Evolutionary conservation across 2,329 filamentous ascomycete genomes (phyloP).

Genomic region (Cladophialophora carrionii): DNA sequence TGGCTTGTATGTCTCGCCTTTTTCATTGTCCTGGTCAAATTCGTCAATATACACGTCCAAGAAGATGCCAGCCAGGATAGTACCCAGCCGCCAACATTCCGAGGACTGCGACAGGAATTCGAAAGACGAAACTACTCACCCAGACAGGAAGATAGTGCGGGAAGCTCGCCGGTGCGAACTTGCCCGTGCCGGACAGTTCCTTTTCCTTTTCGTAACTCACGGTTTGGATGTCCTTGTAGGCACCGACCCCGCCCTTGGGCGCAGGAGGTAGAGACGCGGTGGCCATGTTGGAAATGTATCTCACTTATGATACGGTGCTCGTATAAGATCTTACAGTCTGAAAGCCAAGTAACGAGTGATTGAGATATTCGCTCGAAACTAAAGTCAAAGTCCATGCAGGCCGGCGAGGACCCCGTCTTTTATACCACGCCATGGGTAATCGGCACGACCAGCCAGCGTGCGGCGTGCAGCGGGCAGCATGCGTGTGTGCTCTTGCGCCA

Average conservation of each 20-base stretch:
- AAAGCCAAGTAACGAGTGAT: not conserved
- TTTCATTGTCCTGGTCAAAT: not conserved
- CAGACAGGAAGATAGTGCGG: conserved; percentile 74
- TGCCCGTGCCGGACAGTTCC: conserved; percentile 58
- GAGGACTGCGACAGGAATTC: not conserved
- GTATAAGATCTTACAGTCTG: not conserved
- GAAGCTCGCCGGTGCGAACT: conserved; percentile 63
- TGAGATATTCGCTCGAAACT: not conserved
- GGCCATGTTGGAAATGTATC: conserved; percentile 13
- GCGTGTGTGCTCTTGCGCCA: not conserved
- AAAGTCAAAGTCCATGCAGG: not conserved
- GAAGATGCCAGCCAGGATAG: not conserved
- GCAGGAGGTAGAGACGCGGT: conserved; percentile 11
- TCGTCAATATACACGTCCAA: conserved; percentile 5
- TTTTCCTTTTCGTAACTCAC: conserved; percentile 49
- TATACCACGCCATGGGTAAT: conserved; percentile 14
- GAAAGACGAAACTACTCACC: conserved; percentile 46
- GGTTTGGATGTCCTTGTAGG: conserved; percentile 36
- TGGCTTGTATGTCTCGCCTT: conserved; percentile 58
- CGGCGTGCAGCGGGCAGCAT: not conserved
- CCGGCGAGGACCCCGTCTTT: conserved; percentile 6
- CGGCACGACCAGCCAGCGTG: conserved; percentile 8
- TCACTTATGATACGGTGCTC: not conserved
- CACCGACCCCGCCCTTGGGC: conserved; percentile 22
- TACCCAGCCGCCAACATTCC: not conserved